These are phyloP conservation scores for Rosa persica DNA, from an alignment of 306 rosid species.

Conservation along the genomic window DNA sequence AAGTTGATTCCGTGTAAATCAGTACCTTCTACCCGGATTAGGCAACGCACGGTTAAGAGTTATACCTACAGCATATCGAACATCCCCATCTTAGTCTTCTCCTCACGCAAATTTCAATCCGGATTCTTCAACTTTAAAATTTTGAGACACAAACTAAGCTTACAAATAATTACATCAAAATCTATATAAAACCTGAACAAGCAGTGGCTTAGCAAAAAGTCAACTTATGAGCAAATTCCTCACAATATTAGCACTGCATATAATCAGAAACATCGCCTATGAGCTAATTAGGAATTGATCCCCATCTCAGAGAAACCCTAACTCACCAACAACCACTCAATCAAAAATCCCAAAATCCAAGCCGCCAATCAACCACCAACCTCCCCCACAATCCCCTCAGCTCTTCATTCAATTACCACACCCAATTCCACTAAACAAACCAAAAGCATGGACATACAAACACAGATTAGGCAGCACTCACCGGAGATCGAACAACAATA, in stretches of 20 bases:
- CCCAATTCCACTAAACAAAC: constrained; percentile 14
- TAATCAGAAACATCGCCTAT: neutral
- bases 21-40: neutral
- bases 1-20: neutral
- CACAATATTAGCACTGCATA: neutral
- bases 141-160: neutral
- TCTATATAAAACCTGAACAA: neutral
- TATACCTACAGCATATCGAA: neutral
- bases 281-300: constrained; percentile 3
- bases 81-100: neutral
- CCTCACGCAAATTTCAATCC: neutral
- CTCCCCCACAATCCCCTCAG: constrained; percentile 8
- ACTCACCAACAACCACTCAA: neutral
- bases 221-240: neutral
- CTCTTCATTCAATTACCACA: neutral
- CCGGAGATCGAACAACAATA: constrained; percentile 79
- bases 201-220: neutral
- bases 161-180: neutral
- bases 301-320: constrained; percentile 28
- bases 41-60: neutral
- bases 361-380: neutral
- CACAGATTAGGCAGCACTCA: constrained; percentile 27
- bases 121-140: neutral
- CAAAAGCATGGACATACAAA: neutral
- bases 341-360: neutral